Base-by-base conservation (phyloP, 2,329 filamentous ascomycete genomes). In the Colletotrichum trifolii region DNA sequence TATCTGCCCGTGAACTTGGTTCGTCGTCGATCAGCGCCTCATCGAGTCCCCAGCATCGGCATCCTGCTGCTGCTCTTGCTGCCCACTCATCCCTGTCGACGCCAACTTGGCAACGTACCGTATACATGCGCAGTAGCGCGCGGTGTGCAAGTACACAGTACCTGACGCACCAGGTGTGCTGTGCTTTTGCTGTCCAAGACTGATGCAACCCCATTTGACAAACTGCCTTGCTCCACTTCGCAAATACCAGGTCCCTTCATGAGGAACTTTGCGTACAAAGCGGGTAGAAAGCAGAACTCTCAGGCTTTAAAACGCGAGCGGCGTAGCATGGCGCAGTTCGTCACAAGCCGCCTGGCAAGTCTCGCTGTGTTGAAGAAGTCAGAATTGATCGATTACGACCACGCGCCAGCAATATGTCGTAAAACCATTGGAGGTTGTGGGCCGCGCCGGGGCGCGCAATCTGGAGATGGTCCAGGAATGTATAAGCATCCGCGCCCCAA, bases 131-230 rank as follows among this genome's bases (percentile, higher is more conserved):
- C 25, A 25, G 25, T 25, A 25, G 25, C 25, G 25, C 4, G 25
- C 25, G 25, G 25, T 25, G 25, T 25, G 25, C 25, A 25, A 25
- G 25, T 25, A 25, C 25, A 25, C 25, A 25, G 25, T 25, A 25
- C 25, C 25, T 25, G 25, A 25, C 25, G 25, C 5, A 25, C 25
- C 25, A 25, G 25, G 4, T 25, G 25, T 25, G 25, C 25, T 25
- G 25, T 25, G 25, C 25, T 25, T 25, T 5, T 5, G 4, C 25
- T 25, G 25, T 38, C 58, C 62, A 65, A 62, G 53, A 42, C 40
- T 52, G 59, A 42, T 47, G 47, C 62, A 40, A 52, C 58, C 62
- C 58, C 42, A 35, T 61, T 48, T 56, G 62, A 62, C 62, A 62
- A 61, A 40, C 52, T 43, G 55, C 48, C 39, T 11, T 15, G 15